Evolutionary conservation across 2,329 filamentous ascomycete genomes (phyloP).

Genomic region (Endocalyx cinctus): DNA sequence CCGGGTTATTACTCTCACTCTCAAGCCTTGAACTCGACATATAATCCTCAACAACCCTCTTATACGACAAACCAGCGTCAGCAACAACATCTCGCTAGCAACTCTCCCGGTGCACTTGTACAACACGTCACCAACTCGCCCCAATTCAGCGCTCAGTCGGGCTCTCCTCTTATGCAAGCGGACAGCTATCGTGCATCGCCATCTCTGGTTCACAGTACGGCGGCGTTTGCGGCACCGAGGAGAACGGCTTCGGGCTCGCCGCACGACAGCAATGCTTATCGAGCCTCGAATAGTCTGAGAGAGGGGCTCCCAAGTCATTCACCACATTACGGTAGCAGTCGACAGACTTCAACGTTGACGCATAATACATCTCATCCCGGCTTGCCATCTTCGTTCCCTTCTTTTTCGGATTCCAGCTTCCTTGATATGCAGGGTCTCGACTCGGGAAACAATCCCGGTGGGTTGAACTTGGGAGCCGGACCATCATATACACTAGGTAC

Average conservation of each 20-base stretch:
- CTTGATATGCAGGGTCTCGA: conserved; percentile 26
- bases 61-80: conserved; percentile 24
- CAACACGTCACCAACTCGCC: conserved; percentile 29
- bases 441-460: conserved; percentile 17
- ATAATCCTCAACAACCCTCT: conserved; percentile 22
- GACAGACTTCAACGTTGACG: conserved; percentile 21
- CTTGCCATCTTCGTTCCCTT: conserved; percentile 20
- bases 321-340: conserved; percentile 23
- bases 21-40: conserved; percentile 21
- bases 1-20: conserved; percentile 26
- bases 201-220: conserved; percentile 22
- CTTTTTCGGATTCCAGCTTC: conserved; percentile 23
- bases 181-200: conserved; percentile 28
- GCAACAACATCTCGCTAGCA: conserved; percentile 23
- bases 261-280: conserved; percentile 24
- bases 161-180: conserved; percentile 27
- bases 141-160: conserved; percentile 26
- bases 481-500: conserved; percentile 21
- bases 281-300: conserved; percentile 14
- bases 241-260: conserved; percentile 26
- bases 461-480: conserved; percentile 18
- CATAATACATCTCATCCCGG: conserved; percentile 24
- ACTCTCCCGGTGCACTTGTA: conserved; percentile 25
- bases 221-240: conserved; percentile 21
- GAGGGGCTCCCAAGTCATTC: conserved; percentile 25